Evolutionary conservation across 176 grass and related monocot species (phyloP).

Genomic region (Oryza officinalis): DNA sequence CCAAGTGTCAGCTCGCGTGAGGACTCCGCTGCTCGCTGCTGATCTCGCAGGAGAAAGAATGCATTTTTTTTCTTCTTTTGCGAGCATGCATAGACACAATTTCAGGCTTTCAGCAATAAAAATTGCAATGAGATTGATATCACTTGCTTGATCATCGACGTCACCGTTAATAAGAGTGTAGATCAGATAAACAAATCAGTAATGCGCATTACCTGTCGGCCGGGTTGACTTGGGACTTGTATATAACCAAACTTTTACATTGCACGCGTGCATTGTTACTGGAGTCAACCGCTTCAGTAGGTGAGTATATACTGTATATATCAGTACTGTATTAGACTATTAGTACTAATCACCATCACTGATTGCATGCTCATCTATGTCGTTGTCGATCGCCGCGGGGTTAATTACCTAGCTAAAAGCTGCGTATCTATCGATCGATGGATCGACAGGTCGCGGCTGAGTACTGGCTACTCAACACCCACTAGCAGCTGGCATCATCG

Average conservation of each 20-base stretch:
- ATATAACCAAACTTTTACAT: neutral
- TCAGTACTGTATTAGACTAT: neutral
- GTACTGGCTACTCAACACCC: constrained; percentile 35
- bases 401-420: neutral
- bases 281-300: neutral
- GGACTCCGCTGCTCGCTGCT: constrained; percentile 18
- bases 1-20: constrained; percentile 39
- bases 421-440: neutral
- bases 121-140: neutral
- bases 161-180: neutral
- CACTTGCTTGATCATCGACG: neutral
- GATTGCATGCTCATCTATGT: neutral
- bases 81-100: neutral
- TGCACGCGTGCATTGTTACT: neutral
- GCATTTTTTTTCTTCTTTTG: neutral
- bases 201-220: neutral
- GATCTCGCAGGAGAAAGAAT: constrained; percentile 34
- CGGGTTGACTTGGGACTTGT: neutral
- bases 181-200: neutral
- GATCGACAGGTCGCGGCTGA: neutral
- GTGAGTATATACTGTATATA: neutral
- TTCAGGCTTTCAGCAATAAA: neutral
- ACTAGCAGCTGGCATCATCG: constrained; percentile 15
- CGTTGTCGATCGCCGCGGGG: neutral
- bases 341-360: neutral